Evolutionary conservation across 2,329 filamentous ascomycete genomes (phyloP), one percentile per base, ranked within the genome.

Genomic region (Fusarium chlamydosporum): DNA sequence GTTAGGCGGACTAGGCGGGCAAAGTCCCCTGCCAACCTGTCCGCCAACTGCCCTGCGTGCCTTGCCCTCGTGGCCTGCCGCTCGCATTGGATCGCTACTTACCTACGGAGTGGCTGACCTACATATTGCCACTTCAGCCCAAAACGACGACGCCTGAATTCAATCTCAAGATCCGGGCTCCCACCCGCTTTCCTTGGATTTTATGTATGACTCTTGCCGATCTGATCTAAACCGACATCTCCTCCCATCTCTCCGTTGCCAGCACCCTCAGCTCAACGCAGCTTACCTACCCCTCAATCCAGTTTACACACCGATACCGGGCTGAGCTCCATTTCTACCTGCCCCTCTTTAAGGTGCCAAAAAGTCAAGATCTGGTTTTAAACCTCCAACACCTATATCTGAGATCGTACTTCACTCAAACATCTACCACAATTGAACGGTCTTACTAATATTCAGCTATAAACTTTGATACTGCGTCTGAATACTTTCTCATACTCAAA

Each of bases 21-120:
- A 45, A 18, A 48, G 45, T 51, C 66, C 66, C 61, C 61, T 51
- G 53, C 56, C 66, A 38, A 27, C 45, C 15, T 35, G 45, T 15
- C 45, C 31, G 29, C 46, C 31, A 69, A 67, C 61, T 51, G 41
- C 56, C 56, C 61, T 70, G 53, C 61, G 45, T 48, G 43, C 43
- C 56, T 70, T 58, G 61, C 66, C 66, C 66, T 70, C 66, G 66
- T 70, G 66, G 66, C 40, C 66, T 48, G 46, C 62, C 34, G 52
- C 65, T 40, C 34, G 42, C 33, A 45, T 63, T 51, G 51, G 34
- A 42, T 45, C 41, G 31, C 52, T 55, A 47, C n/a, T n/a, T n/a
- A n/a, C n/a, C n/a, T n/a, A n/a, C n/a, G n/a, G n/a, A n/a, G n/a
- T n/a, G n/a, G 31, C 26, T 47, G 18, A 34, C 31, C 53, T 60